phyloP scores from a whole-genome alignment of 805 yeast genomes.

The Ascoidea asiatica region DNA sequence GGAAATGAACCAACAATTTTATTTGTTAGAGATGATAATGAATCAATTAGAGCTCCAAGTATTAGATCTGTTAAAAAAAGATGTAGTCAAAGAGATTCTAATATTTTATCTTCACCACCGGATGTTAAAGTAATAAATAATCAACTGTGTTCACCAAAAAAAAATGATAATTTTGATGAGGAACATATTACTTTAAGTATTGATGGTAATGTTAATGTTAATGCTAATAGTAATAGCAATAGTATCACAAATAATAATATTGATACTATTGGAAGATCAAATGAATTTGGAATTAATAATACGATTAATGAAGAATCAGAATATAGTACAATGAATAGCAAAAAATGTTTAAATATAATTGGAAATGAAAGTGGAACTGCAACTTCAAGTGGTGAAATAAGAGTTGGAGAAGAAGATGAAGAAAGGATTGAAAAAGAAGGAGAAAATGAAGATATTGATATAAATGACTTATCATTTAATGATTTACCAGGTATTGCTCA shows the following conservation, averaged over 20 bases:
- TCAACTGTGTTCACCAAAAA: not conserved
- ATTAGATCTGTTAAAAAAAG: not conserved
- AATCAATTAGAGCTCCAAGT: slow-evolving; percentile 1
- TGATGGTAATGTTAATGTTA: slow-evolving; percentile 6
- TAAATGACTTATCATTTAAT: slow-evolving; percentile 45
- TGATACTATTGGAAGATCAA: not conserved
- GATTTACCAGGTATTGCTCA: slow-evolving; percentile 89
- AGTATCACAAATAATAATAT: not conserved
- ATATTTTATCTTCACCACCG: not conserved
- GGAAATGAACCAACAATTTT: slow-evolving; percentile 55
- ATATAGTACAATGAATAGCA: no score
- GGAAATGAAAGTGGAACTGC: not conserved
- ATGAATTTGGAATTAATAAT: not conserved
- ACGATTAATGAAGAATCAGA: not conserved
- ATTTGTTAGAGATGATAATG: slow-evolving; percentile 33
- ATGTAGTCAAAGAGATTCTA: not conserved
- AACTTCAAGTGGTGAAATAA: not conserved
- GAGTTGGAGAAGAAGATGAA: slow-evolving; percentile 12
- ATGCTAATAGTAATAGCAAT: slow-evolving; percentile 1
- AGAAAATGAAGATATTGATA: slow-evolving; percentile 19
- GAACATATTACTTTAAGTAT: not conserved
- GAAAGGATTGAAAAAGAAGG: slow-evolving; percentile 11
- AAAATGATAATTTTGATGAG: not conserved
- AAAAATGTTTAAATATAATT: no score
- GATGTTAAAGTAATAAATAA: not conserved